A percentile compares a stretch with the other conserved stretches of the same genome.
phyloP scores from a whole-genome alignment of 192 early-diverging fungal species.

The Gryganskiella cystojenkinii region DNA sequence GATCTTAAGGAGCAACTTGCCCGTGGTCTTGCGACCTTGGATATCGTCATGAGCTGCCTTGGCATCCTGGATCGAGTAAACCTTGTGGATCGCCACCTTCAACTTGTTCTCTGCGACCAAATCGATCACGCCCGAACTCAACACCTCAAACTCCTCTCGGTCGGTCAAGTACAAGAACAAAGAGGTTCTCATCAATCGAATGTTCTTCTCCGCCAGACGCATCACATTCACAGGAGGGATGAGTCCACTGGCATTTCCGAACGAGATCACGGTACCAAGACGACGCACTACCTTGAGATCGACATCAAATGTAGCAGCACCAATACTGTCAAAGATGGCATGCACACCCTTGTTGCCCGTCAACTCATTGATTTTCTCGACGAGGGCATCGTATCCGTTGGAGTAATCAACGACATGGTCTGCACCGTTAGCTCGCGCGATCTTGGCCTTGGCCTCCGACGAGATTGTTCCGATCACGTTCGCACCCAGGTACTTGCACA shows the following conservation, averaged over 20 bases:
- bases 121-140: conserved; percentile 68
- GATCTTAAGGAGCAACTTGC: conserved; percentile 74
- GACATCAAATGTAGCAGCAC: conserved; percentile 85
- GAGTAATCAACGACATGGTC: conserved; percentile 81
- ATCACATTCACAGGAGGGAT: conserved; percentile 71
- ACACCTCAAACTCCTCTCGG: conserved; percentile 72
- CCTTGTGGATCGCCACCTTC: conserved; percentile 76
- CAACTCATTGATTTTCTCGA: conserved; percentile 75
- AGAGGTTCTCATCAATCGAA: conserved; percentile 78
- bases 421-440: conserved; percentile 71
- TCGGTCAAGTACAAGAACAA: conserved; percentile 78
- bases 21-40: conserved; percentile 74
- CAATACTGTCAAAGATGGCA: conserved; percentile 92
- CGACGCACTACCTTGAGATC: conserved; percentile 72
- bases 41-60: conserved; percentile 83
- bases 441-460: conserved; percentile 72
- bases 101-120: conserved; percentile 70
- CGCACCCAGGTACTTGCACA: conserved; percentile 81
- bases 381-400: conserved; percentile 65
- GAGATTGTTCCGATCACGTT: conserved; percentile 90
- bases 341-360: conserved; percentile 80
- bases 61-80: conserved; percentile 80
- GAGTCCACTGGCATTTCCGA: conserved; percentile 90
- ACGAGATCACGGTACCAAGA: conserved; percentile 81
- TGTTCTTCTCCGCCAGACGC: conserved; percentile 73